Evolutionary conservation across 2,329 filamentous ascomycete species (phyloP).

Genomic region (Penicillium occitanis): DNA sequence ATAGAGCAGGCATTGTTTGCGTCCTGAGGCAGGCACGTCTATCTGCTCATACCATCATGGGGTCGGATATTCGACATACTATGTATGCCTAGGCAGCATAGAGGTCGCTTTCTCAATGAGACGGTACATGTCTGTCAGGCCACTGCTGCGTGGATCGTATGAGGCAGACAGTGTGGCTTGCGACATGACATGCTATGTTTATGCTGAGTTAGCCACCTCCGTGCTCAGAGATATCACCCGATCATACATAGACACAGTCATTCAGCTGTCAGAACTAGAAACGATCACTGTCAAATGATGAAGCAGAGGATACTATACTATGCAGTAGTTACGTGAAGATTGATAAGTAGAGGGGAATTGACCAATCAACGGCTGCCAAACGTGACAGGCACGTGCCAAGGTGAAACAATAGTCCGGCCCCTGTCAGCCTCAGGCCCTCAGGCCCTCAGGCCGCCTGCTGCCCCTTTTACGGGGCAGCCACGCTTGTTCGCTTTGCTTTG

Average conservation of each 20-base stretch:
- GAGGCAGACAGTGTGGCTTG: not conserved
- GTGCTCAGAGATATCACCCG: too few species aligned
- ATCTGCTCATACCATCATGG: too few species aligned
- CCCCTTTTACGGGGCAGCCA: not conserved
- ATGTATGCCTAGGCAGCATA: too few species aligned
- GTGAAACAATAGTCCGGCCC: conserved; percentile 3
- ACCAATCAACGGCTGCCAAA: not conserved
- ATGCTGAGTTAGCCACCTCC: not conserved
- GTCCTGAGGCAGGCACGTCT: not conserved
- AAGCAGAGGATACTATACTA: too few species aligned
- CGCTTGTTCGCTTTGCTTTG: not conserved
- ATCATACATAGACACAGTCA: too few species aligned
- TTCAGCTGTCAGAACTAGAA: too few species aligned
- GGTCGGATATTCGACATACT: too few species aligned
- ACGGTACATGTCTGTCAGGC: not conserved
- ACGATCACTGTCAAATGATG: too few species aligned
- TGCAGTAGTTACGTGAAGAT: too few species aligned
- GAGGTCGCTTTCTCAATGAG: too few species aligned
- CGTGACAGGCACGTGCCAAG: not conserved
- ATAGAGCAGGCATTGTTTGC: not conserved
- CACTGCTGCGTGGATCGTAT: not conserved
- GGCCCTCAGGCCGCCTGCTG: not conserved
- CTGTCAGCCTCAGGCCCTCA: conserved; percentile 13
- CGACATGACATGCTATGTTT: not conserved
- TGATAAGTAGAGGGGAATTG: not conserved